A percentile compares a stretch with the other conserved stretches of the same genome.
These are phyloP conservation scores for Ustilago trichophora DNA, from an alignment of 1,284 basidiomycete species.

Conservation along the genomic window DNA sequence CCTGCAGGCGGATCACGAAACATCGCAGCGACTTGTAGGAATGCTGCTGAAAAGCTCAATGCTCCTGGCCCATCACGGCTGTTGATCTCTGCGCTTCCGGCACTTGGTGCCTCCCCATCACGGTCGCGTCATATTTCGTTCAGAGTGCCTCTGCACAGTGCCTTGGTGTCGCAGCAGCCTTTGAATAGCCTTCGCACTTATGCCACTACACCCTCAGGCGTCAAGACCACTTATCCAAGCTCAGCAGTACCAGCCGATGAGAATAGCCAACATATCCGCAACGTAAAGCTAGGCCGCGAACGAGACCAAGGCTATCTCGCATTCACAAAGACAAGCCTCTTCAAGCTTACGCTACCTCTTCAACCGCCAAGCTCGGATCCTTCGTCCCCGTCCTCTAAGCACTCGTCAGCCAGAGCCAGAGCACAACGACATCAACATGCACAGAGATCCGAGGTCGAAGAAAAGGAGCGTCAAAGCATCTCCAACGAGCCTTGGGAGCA, in stretches of 20 bases:
- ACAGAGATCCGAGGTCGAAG: conserved; percentile 2
- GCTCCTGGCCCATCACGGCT: conserved; percentile 1
- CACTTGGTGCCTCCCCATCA: too few relatives aligned
- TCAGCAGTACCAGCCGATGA: conserved; percentile 31
- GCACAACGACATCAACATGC: conserved; percentile 10
- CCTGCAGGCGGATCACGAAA: neutral
- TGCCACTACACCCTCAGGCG: conserved; percentile 35
- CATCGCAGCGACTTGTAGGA: neutral
- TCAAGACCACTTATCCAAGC: conserved; percentile 50
- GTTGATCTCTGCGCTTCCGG: too few relatives aligned
- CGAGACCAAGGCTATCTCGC: conserved; percentile 53
- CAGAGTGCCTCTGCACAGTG: too few relatives aligned
- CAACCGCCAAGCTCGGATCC: conserved; percentile 39
- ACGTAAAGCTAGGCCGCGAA: conserved; percentile 13
- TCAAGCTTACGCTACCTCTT: conserved; percentile 53
- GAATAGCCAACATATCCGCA: conserved; percentile 30
- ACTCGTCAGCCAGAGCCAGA: conserved; percentile 22
- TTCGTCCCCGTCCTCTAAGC: conserved; percentile 29
- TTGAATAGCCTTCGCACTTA: too few relatives aligned
- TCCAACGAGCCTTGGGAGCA: conserved; percentile 39
- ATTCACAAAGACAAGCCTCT: conserved; percentile 59
- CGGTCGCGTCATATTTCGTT: too few relatives aligned
- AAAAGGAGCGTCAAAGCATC: conserved; percentile 16
- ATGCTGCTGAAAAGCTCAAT: neutral
- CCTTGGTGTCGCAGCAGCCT: too few relatives aligned